Evolutionary conservation across 257 asterid species (phyloP), one percentile per base, ranked within the genome.

Genomic region (Salvia miltiorrhiza): DNA sequence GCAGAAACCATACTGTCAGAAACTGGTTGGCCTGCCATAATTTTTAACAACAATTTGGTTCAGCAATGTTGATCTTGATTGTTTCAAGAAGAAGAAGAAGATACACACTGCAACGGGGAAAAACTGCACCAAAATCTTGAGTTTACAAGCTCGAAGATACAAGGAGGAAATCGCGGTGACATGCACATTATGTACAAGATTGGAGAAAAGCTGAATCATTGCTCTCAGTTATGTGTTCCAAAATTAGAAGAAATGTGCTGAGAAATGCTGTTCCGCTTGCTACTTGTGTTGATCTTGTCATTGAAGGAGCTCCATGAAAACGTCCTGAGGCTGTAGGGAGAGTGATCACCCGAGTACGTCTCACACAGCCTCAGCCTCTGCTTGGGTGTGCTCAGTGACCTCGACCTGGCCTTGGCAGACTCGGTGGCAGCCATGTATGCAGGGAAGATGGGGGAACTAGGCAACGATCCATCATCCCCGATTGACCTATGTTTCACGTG

Each of bases 401-500:
- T 86, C 6, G 81, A 54, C 84, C 84, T 89, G 45, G 98, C 98
- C 83, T 78, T 89, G 3, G 98, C 92, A 40, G 98, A 92, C 80
- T 87, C 84, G 19, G 98, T 89, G 48, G 92, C 71, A 28, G 90
- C 89, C 96, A 92, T 89, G 79, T 89, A 89, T n/a, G 90, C 65
- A 56, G 93, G 93, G 39, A 81, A 83, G 58, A 59, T 71, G 0
- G 95, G 96, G 62, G 94, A 92, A 77, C 79, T 79, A 5, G 83
- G 89, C 56, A 84, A 59, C 8, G 90, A 86, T 58, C 78, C 73
- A 40, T 83, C 89, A 20, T 87, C 95, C 6, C 86, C 74, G 10
- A 74, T 83, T 37, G 88, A 82, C 69, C 65, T 80, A 69, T 83
- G 88, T 76, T 87, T 91, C 3, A 71, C 63, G 11, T 81, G 87